Evolutionary conservation across 1,284 basidiomycete genomes (phyloP).

Genomic region (Boletellus deceptivus): DNA sequence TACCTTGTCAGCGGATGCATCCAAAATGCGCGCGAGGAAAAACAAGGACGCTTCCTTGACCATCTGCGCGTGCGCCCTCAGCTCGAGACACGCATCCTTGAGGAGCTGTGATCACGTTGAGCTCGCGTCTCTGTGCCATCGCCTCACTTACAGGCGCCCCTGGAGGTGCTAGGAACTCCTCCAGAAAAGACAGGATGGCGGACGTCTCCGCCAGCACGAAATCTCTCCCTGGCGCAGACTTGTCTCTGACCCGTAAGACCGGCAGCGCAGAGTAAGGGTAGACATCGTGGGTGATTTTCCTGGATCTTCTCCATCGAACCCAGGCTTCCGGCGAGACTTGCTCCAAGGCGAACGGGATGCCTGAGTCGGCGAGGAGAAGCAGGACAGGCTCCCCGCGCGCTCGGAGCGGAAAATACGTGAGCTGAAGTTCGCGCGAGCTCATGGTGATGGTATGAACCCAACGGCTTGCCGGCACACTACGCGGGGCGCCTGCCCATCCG

Average conservation of each 20-base stretch:
- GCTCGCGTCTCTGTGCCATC: not conserved
- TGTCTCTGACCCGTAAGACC: slow-evolving; percentile 22
- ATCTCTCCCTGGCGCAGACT: slow-evolving; percentile 7
- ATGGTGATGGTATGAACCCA: slow-evolving; percentile 3
- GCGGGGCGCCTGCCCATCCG: no score
- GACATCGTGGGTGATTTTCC: slow-evolving; percentile 15
- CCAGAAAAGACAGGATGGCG: slow-evolving; percentile 23
- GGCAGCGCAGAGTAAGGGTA: slow-evolving; percentile 28
- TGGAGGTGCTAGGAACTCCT: slow-evolving; percentile 16
- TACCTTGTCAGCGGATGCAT: slow-evolving; percentile 15
- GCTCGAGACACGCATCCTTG: slow-evolving; percentile 20
- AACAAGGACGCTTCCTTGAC: slow-evolving; percentile 27
- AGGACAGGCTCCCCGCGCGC: slow-evolving; percentile 28
- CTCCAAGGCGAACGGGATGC: slow-evolving; percentile 20
- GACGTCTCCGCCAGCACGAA: slow-evolving; percentile 27
- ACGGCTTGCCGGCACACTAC: no score
- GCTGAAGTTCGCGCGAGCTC: slow-evolving; percentile 16
- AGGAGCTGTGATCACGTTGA: slow-evolving; percentile 16
- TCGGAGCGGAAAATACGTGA: slow-evolving; percentile 22
- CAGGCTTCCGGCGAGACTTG: slow-evolving; percentile 14
- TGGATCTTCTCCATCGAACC: slow-evolving; percentile 15
- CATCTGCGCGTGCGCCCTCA: slow-evolving; percentile 20
- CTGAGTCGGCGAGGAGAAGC: slow-evolving; percentile 26
- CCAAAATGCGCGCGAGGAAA: slow-evolving; percentile 16
- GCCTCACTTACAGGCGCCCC: slow-evolving; percentile 14